phyloP scores from a whole-genome alignment of 2,329 filamentous ascomycete species.

The Diaporthe citri region DNA sequence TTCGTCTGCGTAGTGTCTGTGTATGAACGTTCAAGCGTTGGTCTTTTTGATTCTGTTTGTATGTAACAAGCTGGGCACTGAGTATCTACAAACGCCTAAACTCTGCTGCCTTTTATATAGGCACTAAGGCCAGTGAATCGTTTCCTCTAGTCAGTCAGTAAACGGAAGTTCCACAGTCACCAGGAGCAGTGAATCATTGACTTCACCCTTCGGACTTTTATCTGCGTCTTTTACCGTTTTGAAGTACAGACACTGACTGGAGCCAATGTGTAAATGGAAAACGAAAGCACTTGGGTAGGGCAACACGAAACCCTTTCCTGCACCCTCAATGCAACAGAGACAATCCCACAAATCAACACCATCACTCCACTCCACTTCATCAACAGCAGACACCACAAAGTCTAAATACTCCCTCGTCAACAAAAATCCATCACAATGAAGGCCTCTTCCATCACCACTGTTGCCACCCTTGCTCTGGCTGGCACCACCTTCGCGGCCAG shows the following conservation, averaged over 20 bases:
- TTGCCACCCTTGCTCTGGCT: background rate
- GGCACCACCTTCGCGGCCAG: background rate
- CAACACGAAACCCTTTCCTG: background rate
- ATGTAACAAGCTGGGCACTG: no score
- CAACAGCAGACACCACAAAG: background rate
- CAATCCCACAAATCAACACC: background rate
- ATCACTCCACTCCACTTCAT: background rate
- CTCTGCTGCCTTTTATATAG: no score
- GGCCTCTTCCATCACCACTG: background rate
- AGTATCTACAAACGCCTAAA: no score
- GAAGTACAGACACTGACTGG: background rate
- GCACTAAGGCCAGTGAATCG: background rate
- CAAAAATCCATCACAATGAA: background rate
- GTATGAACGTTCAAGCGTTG: fast-evolving
- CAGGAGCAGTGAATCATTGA: background rate
- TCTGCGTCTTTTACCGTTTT: background rate
- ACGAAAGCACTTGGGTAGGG: background rate
- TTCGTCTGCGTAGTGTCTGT: fast-evolving
- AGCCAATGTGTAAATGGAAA: background rate
- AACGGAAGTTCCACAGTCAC: background rate
- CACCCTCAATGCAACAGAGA: background rate
- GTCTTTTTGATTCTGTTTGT: background rate
- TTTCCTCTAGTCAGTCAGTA: background rate
- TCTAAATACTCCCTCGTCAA: background rate
- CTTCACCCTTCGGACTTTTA: background rate